Evolutionary conservation across 441 rosid genomes (phyloP).

Genomic region (Populus hybrid): DNA sequence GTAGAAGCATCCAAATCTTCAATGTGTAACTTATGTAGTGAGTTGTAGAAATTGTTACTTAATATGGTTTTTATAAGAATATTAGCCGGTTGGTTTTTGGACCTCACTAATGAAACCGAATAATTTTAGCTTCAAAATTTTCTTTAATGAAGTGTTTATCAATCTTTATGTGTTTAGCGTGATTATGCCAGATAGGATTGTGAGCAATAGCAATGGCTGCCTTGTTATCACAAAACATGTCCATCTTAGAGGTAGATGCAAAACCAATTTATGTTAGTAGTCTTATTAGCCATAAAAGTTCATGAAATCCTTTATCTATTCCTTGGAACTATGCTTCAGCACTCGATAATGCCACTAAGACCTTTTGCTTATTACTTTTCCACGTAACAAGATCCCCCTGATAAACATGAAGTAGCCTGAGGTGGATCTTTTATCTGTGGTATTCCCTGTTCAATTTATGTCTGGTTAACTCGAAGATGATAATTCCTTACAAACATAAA

Average conservation of each 20-base stretch:
- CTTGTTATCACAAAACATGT: not conserved
- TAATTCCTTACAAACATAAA: not conserved
- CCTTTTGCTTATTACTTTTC: not conserved
- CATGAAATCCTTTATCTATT: not conserved
- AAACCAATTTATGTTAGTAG: not conserved
- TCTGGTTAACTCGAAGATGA: not conserved
- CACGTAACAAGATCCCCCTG: not conserved
- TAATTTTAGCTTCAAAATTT: not conserved
- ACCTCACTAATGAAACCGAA: not conserved
- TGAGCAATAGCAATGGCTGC: not conserved
- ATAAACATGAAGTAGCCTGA: not conserved
- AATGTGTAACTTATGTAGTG: not conserved
- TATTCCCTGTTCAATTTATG: not conserved
- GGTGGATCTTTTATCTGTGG: not conserved
- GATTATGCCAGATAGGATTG: not conserved
- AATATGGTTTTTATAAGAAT: not conserved
- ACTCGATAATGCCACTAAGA: not conserved
- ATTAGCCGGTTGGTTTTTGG: not conserved
- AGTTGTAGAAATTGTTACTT: not conserved
- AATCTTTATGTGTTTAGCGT: not conserved
- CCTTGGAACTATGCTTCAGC: not conserved
- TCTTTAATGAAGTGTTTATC: not conserved
- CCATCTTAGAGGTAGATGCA: not conserved
- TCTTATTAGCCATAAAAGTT: conserved; percentile 3
- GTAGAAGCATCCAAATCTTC: not conserved